phyloP scores from a whole-genome alignment of 2,329 filamentous ascomycete genomes.

The Lecanoromycetidae sp. region DNA sequence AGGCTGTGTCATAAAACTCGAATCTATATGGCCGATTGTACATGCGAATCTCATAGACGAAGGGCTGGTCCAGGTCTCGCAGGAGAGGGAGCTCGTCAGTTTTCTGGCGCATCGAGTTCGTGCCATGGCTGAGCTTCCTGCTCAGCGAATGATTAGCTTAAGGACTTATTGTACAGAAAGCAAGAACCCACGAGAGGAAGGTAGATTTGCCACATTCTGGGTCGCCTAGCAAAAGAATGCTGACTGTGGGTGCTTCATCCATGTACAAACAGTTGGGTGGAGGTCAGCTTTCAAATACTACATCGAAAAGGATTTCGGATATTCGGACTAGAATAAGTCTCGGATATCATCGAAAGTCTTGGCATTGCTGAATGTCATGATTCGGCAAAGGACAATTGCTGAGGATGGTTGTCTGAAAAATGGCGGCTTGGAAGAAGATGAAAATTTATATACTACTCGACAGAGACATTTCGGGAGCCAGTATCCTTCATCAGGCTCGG shows the following conservation, averaged over 20 bases:
- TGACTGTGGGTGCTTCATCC: slow-evolving; percentile 23
- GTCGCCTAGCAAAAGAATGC: slow-evolving; percentile 47
- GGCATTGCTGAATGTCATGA: too few relatives aligned
- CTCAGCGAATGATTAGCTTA: slow-evolving; percentile 13
- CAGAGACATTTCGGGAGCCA: too few relatives aligned
- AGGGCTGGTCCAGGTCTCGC: slow-evolving; percentile 46
- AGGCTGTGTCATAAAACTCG: slow-evolving; percentile 45
- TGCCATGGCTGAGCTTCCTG: slow-evolving; percentile 23
- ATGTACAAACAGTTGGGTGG: too few relatives aligned
- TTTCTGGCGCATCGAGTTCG: slow-evolving; percentile 28
- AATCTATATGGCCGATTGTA: slow-evolving; percentile 44
- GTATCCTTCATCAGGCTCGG: too few relatives aligned
- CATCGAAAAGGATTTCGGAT: too few relatives aligned
- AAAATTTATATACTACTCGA: too few relatives aligned
- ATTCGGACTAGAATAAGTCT: too few relatives aligned
- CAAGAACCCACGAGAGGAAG: slow-evolving; percentile 42
- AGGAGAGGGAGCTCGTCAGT: slow-evolving; percentile 31
- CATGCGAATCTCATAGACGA: slow-evolving; percentile 46
- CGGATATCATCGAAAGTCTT: too few relatives aligned
- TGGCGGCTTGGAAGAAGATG: too few relatives aligned
- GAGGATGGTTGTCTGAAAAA: too few relatives aligned
- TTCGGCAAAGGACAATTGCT: too few relatives aligned
- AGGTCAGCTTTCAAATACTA: too few relatives aligned
- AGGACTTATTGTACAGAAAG: slow-evolving; percentile 21
- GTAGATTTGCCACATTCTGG: slow-evolving; percentile 50